Conservation (phyloP, 163 green algal genomes). For the Scenedesmus sp. region DNA sequence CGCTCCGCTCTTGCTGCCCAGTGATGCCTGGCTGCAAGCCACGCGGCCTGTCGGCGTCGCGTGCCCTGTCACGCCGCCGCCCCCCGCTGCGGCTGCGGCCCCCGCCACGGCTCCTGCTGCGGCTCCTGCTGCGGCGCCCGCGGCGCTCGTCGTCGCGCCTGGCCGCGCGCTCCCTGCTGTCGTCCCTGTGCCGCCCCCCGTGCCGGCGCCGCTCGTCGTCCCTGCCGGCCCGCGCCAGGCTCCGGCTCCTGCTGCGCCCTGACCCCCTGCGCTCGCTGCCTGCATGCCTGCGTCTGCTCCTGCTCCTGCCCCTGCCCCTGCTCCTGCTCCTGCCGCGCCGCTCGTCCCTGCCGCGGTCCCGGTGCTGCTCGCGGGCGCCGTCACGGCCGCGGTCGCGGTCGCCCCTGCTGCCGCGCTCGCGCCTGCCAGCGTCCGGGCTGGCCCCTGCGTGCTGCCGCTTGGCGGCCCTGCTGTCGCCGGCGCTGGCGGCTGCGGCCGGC, state of each 20-base stretch:
- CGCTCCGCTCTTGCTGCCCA: neutral
- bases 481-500: neutral
- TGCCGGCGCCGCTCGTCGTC: neutral
- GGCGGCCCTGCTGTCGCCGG: neutral
- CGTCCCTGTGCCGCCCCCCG: slow-evolving; percentile 5
- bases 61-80: neutral
- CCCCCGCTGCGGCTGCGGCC: slow-evolving; percentile 13
- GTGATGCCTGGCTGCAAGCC: neutral
- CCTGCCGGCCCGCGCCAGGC: too few species aligned
- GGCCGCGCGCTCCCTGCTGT: neutral
- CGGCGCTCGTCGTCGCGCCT: slow-evolving; percentile 23
- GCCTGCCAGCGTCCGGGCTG: slow-evolving; percentile 4
- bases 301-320: neutral
- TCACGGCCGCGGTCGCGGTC: neutral
- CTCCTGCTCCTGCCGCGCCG: neutral
- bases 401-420: neutral
- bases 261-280: neutral
- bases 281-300: neutral
- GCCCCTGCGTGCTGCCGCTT: neutral
- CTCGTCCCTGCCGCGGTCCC: slow-evolving; percentile 2
- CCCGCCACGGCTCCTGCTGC: slow-evolving; percentile 17
- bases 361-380: neutral
- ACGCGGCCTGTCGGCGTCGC: too few species aligned
- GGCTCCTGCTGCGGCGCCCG: slow-evolving; percentile 34
- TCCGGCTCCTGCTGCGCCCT: slow-evolving; percentile 20